These are phyloP conservation scores for Chaetomiaceae sp. DNA, from an alignment of 2,329 filamentous ascomycete genomes.

Conservation along the genomic window DNA sequence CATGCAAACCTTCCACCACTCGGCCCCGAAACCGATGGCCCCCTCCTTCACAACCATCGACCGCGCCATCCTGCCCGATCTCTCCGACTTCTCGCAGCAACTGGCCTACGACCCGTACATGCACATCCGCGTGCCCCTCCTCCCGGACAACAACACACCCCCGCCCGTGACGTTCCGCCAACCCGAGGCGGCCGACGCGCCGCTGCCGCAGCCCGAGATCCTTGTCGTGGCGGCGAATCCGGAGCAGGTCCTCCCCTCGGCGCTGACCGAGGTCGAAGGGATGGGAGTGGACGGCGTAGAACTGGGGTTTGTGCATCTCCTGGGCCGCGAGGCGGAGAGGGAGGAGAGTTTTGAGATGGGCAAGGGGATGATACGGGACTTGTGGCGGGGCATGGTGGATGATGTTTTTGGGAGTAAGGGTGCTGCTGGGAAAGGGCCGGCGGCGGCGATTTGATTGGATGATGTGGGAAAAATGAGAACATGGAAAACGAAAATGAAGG, in stretches of 20 bases:
- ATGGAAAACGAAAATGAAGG: too few relatives aligned
- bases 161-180: constrained; percentile 25
- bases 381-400: constrained; percentile 56
- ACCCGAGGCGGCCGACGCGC: constrained; percentile 40
- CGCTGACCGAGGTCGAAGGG: constrained; percentile 56
- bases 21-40: constrained; percentile 37
- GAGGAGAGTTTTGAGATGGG: constrained; percentile 29
- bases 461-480: too few relatives aligned
- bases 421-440: constrained; percentile 26
- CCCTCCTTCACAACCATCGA: constrained; percentile 43
- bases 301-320: constrained; percentile 48
- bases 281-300: constrained; percentile 53
- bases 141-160: constrained; percentile 54
- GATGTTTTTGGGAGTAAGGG: constrained; percentile 36
- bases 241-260: constrained; percentile 46
- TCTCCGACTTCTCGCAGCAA: constrained; percentile 25
- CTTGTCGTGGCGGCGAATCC: constrained; percentile 55
- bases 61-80: constrained; percentile 49
- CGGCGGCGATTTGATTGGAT: constrained; percentile 27
- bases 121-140: constrained; percentile 52
- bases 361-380: constrained; percentile 47
- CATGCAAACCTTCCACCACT: constrained; percentile 60
- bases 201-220: constrained; percentile 43
- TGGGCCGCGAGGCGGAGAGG: constrained; percentile 14
- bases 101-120: constrained; percentile 35